Evolutionary conservation across 1,284 basidiomycete species (phyloP), one percentile per base, ranked within the genome.

Genomic region (Porogramme epimiltina): DNA sequence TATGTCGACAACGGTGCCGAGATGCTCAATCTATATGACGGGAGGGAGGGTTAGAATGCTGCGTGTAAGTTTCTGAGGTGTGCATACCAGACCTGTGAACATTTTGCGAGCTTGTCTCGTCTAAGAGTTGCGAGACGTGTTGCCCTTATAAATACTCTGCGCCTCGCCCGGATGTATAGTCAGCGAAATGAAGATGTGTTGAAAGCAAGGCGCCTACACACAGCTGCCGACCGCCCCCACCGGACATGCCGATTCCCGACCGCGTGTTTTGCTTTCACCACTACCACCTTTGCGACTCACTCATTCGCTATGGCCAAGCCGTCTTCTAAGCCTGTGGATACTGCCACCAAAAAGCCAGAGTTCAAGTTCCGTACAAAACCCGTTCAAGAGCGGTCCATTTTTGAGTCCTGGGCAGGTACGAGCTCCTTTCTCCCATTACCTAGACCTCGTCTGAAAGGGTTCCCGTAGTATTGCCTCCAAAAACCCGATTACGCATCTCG

Each of bases 1-100:
- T 62, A 93, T 82, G 52, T 76, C 72, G 18, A 78, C 74, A 44
- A 95, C 84, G 1, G 78, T 84, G 48, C 91, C 93, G 19, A 94
- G 74, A 58, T 88, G 89, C 75, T 95, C 92, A 48, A 92, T 87
- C 88, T 89, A 61, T 50, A 22, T 4, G 15, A 8, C 33, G 23
- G 31, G 11, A 18, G 46, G 41, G 18, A 46, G 24, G 19, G 45
- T 61, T 33, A 59, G 53, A 42, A 39, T 4, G n/a, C 11, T 34
- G 37, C 45, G 46, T 28, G 48, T n/a, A 23, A 23, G 20, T 11
- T 23, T 28, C 45, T 41, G 47, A n/a, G 16, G 16, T 26, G 23
- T 46, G 55, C 82, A 66, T 74, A 86, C 86, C 71, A 89, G 76
- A 63, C 86, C 86, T 56, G 86, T 89, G 67, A 87, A 87, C 84